A percentile compares a stretch with the other conserved stretches of the same genome.
These are phyloP conservation scores for Asterionellopsis glacialis DNA, from an alignment of 108 stramenopile genomes.

Conservation along the genomic window DNA sequence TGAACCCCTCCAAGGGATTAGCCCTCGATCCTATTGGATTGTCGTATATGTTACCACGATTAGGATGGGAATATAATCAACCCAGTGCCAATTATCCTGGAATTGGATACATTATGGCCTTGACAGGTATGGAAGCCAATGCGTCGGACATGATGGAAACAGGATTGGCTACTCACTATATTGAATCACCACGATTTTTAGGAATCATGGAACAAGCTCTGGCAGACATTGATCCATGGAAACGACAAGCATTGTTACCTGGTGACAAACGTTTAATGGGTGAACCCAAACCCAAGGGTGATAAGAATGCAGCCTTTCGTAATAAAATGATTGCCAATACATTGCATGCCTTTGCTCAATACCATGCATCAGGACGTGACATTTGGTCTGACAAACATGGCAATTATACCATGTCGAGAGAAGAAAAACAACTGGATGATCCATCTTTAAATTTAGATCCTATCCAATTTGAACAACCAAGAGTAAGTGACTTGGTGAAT, in stretches of 20 bases:
- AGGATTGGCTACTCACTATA: slow-evolving; percentile 72
- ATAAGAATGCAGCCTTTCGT: slow-evolving; percentile 51
- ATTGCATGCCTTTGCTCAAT: slow-evolving; percentile 55
- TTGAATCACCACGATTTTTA: slow-evolving; percentile 35
- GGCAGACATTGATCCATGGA: slow-evolving; percentile 46
- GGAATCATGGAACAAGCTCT: slow-evolving; percentile 57
- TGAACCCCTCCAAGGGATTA: slow-evolving; percentile 70
- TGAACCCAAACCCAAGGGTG: slow-evolving; percentile 14
- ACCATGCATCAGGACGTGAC: slow-evolving; percentile 45
- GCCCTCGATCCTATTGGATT: slow-evolving; percentile 77
- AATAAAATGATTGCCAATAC: slow-evolving; percentile 59
- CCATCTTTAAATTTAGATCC: slow-evolving; percentile 34
- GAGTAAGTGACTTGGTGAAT: slow-evolving; percentile 51
- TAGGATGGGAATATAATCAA: slow-evolving; percentile 69
- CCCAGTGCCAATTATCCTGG: slow-evolving; percentile 46
- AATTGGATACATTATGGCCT: slow-evolving; percentile 54
- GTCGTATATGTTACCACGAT: slow-evolving; percentile 65
- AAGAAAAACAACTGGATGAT: slow-evolving; percentile 14
- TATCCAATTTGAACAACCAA: slow-evolving; percentile 19
- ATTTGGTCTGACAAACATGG: slow-evolving; percentile 12
- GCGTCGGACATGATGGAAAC: slow-evolving; percentile 76
- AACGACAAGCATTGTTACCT: slow-evolving; percentile 42
- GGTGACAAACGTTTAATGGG: slow-evolving; percentile 7
- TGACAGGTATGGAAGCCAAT: slow-evolving; percentile 75
- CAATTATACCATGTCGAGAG: neutral